phyloP scores from a whole-genome alignment of 192 early-diverging fungal species.

The Coemansia sp. region DNA sequence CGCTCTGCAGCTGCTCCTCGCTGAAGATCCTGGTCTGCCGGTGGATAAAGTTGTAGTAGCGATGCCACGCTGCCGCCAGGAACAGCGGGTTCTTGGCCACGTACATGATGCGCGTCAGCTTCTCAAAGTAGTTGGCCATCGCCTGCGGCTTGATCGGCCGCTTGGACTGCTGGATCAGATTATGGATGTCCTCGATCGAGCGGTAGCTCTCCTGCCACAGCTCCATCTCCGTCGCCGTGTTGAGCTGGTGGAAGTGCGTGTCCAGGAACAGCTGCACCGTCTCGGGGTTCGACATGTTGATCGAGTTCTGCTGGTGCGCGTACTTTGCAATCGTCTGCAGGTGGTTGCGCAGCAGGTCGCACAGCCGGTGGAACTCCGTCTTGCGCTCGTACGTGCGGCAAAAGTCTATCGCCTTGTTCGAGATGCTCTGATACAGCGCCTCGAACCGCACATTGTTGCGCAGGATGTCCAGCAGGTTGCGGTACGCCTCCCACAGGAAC shows the following conservation, averaged over 20 bases:
- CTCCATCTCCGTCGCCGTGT: slow-evolving; percentile 93
- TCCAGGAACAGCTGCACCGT: slow-evolving; percentile 96
- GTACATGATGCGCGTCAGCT: slow-evolving; percentile 93
- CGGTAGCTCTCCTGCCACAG: slow-evolving; percentile 99
- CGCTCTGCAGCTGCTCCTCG: slow-evolving; percentile 81
- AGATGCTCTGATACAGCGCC: slow-evolving; percentile 85
- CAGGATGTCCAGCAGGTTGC: slow-evolving; percentile 93
- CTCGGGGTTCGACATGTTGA: slow-evolving; percentile 95
- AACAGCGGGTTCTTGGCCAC: slow-evolving; percentile 97
- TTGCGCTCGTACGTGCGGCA: slow-evolving; percentile 93
- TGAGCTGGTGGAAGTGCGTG: slow-evolving; percentile 92
- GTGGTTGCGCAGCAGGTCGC: slow-evolving; percentile 94
- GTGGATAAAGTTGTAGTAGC: slow-evolving; percentile 74
- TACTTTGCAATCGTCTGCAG: slow-evolving; percentile 84
- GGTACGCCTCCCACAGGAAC: slow-evolving; percentile 99
- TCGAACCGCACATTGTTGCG: slow-evolving; percentile 96
- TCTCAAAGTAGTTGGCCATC: slow-evolving; percentile 99
- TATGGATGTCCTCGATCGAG: slow-evolving; percentile 96
- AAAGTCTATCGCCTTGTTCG: slow-evolving; percentile 93
- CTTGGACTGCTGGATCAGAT: slow-evolving; percentile 85
- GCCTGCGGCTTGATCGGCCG: slow-evolving; percentile 88
- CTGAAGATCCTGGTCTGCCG: slow-evolving; percentile 74
- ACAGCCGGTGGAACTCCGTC: slow-evolving; percentile 97
- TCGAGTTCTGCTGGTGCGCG: slow-evolving; percentile 82
- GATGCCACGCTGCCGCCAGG: slow-evolving; percentile 96